Evolutionary conservation across 2,329 filamentous ascomycete genomes (phyloP), one percentile per base, ranked within the genome.

Genomic region (Beauveria caledonica): DNA sequence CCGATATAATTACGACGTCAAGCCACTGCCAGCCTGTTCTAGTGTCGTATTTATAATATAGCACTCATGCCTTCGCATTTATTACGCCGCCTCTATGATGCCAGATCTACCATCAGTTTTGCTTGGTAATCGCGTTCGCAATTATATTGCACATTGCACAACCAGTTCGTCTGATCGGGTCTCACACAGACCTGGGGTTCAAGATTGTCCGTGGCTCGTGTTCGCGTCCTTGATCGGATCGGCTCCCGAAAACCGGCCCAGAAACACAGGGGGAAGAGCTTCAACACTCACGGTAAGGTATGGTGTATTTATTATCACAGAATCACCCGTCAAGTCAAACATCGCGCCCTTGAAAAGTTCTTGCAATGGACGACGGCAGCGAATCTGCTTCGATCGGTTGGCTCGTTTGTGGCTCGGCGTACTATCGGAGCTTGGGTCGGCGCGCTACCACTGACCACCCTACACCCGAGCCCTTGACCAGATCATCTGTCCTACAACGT

Each of bases 201-300:
- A 21, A 21, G 25, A 33, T 3, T 25, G 19, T 36, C 45, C 25
- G 17, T 19, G 33, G 33, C 42, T 58, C 55, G 55, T 50, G 55
- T 58, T 50, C 54, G 54, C 42, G 42, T 57, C 55, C 45, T 48
- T 56, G 42, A 40, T 58, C 55, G 55, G 29, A 50, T 50, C 55
- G 33, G 45, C n/a, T 58, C 17, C 55, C 44, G 44, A 46, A 23
- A 46, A 21, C 6, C 5, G 44, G 44, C 21, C 4, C 33, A 45
- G 19, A 21, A 11, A 11, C 6, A n/a, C 42, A 23, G 42, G n/a
- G 15, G 13, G 23, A n/a, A 27, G 45, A 27, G 23, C 17, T 11
- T 50, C 21, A 25, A 17, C 44, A 25, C 5, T 13, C 23, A 15
- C 44, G 33, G 10, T 13, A 36, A 36, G 33, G 11, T 36, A 5